phyloP scores from a whole-genome alignment of 148 eudicot genomes.

The Silene latifolia region DNA sequence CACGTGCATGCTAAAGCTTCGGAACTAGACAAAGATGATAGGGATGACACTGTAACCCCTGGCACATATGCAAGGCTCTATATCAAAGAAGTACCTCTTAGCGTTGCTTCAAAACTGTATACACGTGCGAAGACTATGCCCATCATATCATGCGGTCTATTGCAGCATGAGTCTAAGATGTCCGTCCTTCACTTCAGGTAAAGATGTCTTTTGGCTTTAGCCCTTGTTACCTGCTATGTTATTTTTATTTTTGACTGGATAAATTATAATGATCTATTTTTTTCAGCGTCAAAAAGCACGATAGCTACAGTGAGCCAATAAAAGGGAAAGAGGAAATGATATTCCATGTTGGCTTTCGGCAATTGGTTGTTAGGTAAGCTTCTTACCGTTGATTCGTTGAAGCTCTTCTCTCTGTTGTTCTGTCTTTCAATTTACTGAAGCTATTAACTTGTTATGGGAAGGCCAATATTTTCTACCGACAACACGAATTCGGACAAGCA shows the following conservation, averaged over 20 bases:
- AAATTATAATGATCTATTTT: constrained; percentile 10
- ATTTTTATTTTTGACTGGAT: not conserved
- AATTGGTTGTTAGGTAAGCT: constrained; percentile 66
- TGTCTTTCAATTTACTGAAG: not conserved
- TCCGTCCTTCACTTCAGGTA: constrained; percentile 98
- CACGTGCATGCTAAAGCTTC: constrained; percentile 79
- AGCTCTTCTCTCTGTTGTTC: not conserved
- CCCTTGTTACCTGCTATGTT: not conserved
- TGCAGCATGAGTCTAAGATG: constrained; percentile 94
- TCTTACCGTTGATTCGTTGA: not conserved
- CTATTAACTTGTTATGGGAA: constrained; percentile 30
- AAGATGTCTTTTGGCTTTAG: not conserved
- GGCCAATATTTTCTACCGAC: constrained; percentile 90
- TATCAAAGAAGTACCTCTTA: constrained; percentile 59
- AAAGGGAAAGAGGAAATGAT: constrained; percentile 86
- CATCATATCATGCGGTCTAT: constrained; percentile 66
- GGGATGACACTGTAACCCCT: constrained; percentile 48
- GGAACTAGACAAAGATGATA: constrained; percentile 46
- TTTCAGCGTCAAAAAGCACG: constrained; percentile 82
- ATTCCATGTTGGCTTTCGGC: constrained; percentile 95
- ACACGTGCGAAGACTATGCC: constrained; percentile 48
- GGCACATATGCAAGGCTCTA: constrained; percentile 69
- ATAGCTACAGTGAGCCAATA: constrained; percentile 72
- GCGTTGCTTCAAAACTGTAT: constrained; percentile 58
- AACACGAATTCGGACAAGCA: constrained; percentile 70